phyloP scores from a whole-genome alignment of 495 filamentous ascomycete species.

The Penicillium arizonense region DNA sequence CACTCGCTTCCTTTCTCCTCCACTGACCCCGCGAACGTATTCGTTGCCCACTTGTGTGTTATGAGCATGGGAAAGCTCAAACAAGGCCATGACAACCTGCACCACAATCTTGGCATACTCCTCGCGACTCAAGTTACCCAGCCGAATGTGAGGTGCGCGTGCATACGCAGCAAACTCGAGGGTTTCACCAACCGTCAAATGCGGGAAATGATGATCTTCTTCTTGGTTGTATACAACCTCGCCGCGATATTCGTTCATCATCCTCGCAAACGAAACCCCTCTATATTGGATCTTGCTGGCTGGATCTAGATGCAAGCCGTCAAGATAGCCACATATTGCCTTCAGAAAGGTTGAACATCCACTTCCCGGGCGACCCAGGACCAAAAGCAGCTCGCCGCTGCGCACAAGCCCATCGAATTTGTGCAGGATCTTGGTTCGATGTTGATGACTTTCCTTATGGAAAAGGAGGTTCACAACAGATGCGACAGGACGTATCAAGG shows the following conservation, averaged over 20 bases:
- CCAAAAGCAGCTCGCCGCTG: slow-evolving; percentile 39
- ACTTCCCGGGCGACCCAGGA: slow-evolving; percentile 43
- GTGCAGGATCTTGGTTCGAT: too few species aligned
- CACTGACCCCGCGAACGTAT: slow-evolving; percentile 66
- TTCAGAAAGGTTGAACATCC: slow-evolving; percentile 48
- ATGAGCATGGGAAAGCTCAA: slow-evolving; percentile 59
- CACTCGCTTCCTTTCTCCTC: slow-evolving; percentile 75
- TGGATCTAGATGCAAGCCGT: slow-evolving; percentile 40
- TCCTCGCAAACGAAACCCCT: slow-evolving; percentile 48
- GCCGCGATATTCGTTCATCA: slow-evolving; percentile 59
- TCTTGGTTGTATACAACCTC: slow-evolving; percentile 65
- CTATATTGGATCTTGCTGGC: slow-evolving; percentile 50
- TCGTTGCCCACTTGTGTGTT: slow-evolving; percentile 47
- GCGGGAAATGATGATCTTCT: slow-evolving; percentile 64
- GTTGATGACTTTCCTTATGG: too few species aligned
- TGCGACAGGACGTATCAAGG: not conserved
- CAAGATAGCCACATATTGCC: slow-evolving; percentile 34
- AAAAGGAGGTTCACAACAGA: not conserved
- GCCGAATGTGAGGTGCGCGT: slow-evolving; percentile 43
- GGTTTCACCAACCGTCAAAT: slow-evolving; percentile 65
- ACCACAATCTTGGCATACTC: slow-evolving; percentile 46
- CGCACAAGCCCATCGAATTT: slow-evolving; percentile 38
- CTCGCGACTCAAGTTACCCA: slow-evolving; percentile 40
- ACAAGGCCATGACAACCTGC: slow-evolving; percentile 60
- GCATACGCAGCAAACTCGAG: slow-evolving; percentile 61